These are phyloP conservation scores for Trametes sanguinea DNA, from an alignment of 768 basidiomycete species.

Conservation along the genomic window DNA sequence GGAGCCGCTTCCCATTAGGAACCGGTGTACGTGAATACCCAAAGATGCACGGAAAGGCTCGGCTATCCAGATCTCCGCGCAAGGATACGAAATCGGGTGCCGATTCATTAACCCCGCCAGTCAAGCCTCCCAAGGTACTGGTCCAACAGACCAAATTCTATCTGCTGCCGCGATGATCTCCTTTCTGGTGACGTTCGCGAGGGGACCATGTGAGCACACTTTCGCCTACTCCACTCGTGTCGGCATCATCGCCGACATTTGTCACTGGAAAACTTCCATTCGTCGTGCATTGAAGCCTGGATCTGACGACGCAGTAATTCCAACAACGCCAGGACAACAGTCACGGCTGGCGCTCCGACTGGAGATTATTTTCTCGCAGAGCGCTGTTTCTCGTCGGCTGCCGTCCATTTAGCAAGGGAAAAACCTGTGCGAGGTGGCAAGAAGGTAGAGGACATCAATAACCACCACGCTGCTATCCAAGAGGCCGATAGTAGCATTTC, in stretches of 20 bases:
- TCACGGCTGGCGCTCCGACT: conserved; percentile 3
- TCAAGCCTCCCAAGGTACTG: conserved; percentile 1
- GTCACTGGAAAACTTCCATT: conserved; percentile 16
- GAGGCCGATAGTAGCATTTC: no score
- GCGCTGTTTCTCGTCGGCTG: not conserved
- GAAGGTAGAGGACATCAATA: no score
- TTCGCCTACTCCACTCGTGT: not conserved
- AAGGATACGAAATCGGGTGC: not conserved
- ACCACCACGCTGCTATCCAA: no score
- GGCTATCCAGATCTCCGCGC: conserved; percentile 8
- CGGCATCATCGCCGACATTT: conserved; percentile 4
- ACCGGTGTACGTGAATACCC: conserved; percentile 1
- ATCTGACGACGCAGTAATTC: not conserved
- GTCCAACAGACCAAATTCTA: not conserved
- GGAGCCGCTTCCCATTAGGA: not conserved
- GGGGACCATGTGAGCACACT: conserved; percentile 4
- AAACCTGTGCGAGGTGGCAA: no score
- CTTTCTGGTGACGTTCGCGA: not conserved
- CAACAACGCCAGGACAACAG: conserved; percentile 10
- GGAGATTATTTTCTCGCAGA: not conserved
- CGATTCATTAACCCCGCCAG: conserved; percentile 17
- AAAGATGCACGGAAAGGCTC: not conserved
- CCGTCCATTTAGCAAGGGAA: no score
- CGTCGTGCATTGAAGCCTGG: not conserved
- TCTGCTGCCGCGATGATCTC: not conserved